Base-by-base conservation (phyloP, 768 basidiomycete genomes). In the Naganishia vaughanmartiniae region DNA sequence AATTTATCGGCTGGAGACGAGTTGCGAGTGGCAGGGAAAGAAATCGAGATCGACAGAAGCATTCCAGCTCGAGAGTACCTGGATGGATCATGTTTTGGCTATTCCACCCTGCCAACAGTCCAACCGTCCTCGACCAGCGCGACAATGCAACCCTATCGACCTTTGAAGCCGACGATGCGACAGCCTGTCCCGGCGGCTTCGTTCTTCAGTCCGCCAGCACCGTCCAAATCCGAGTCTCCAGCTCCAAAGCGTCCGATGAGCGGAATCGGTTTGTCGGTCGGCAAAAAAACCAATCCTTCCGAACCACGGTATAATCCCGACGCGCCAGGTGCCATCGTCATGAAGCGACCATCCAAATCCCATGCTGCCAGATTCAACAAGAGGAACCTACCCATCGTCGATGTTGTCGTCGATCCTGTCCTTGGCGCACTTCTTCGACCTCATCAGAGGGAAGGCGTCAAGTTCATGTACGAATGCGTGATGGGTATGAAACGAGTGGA, bases 401-500 rank as follows among this genome's bases (percentile, higher is more conserved):
- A 83, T 66, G 94, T 98, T 4, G 94, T 98, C 2, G 79, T 99
- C 33, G 95, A 98, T 78, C 95, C 94, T 1, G 82, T 90, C n/a
- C 78, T 99, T 28, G 84, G 87, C 1, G 85, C 86, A 45, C 85
- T 86, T 65, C 86, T 99, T 81, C 85, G 95, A 65, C 87, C 89
- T 17, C 96, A 99, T 82, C 96, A 99, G 77, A 84, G 86, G 55
- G 93, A 96, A 85, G 93, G 93, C 65, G 75, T 80, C 26, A 80
- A 82, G 78, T 99, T 99, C 81, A 83, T 99, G 84, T 99, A 99
- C 77, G 92, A 94, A 77, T 92, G 89, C 76, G 90, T 94, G 21
- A 97, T 97, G 93, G 94, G 93, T 12, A 83, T 96, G 76, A 86
- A 91, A 66, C 90, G 88, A 79, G 91, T 92, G 72, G 92, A 94